These are phyloP conservation scores for Globisporangium alternatum DNA, from an alignment of 352 stramenopile genomes.

Conservation along the genomic window DNA sequence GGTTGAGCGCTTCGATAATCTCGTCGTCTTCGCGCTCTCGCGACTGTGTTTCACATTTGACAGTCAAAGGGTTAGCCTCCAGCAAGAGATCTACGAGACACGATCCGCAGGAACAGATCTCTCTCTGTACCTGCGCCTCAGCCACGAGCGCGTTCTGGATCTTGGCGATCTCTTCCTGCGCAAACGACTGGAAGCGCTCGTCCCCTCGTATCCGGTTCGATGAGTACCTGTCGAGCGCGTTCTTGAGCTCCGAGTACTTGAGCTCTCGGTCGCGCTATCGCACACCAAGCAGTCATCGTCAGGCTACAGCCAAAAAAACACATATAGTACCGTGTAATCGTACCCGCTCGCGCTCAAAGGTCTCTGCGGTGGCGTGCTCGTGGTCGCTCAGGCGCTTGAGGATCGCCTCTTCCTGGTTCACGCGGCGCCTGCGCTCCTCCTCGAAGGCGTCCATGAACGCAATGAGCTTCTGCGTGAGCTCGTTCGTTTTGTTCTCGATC, in stretches of 20 bases:
- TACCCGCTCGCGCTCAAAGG: slow-evolving; percentile 68
- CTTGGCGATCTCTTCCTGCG: slow-evolving; percentile 67
- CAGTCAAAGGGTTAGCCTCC: no score
- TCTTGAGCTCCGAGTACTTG: slow-evolving; percentile 76
- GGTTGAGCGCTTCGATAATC: slow-evolving; percentile 92
- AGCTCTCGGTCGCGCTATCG: slow-evolving; percentile 40
- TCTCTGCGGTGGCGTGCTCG: slow-evolving; percentile 69
- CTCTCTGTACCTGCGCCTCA: slow-evolving; percentile 55
- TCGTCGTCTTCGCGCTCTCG: slow-evolving; percentile 90
- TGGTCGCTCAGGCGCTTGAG: slow-evolving; percentile 91
- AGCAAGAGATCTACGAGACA: no score
- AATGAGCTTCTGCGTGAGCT: slow-evolving; percentile 87
- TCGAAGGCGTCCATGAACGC: slow-evolving; percentile 90
- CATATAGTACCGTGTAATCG: not conserved
- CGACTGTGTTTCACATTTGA: slow-evolving; percentile 33
- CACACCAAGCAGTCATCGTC: not conserved
- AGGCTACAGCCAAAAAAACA: not conserved
- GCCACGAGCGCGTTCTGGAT: slow-evolving; percentile 76
- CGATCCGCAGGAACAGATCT: no score
- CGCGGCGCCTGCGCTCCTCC: slow-evolving; percentile 76
- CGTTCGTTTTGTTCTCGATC: slow-evolving; percentile 88
- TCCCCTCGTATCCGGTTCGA: slow-evolving; percentile 70
- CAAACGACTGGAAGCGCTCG: slow-evolving; percentile 71
- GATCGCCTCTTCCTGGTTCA: slow-evolving; percentile 85
- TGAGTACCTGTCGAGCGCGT: slow-evolving; percentile 62